phyloP scores from a whole-genome alignment of 2,329 filamentous ascomycete species.

The Cryphonectria radicalis region DNA sequence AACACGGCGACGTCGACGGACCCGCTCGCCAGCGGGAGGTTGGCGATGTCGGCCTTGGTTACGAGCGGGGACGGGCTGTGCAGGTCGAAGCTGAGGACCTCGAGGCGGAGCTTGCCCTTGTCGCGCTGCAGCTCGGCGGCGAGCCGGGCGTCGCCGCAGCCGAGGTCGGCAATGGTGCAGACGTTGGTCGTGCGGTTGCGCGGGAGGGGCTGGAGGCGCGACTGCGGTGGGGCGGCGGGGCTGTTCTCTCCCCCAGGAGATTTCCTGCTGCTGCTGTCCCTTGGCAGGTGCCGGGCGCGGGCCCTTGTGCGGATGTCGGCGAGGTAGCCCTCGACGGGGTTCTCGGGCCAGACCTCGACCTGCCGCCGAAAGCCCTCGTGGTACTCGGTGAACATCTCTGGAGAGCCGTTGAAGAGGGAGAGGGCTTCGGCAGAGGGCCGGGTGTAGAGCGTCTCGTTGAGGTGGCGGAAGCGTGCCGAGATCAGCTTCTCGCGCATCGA shows the following conservation, averaged over 20 bases:
- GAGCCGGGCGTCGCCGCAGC: constrained; percentile 89
- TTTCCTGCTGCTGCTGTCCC: constrained; percentile 27
- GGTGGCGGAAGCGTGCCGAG: constrained; percentile 92
- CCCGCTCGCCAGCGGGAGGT: constrained; percentile 75
- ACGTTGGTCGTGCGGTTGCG: constrained; percentile 64
- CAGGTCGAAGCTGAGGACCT: constrained; percentile 84
- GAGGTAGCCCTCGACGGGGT: constrained; percentile 90
- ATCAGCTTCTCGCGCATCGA: constrained; percentile 95
- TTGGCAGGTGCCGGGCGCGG: constrained; percentile 45
- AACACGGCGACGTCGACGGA: constrained; percentile 88
- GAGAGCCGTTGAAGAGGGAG: constrained; percentile 78
- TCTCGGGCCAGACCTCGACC: constrained; percentile 94
- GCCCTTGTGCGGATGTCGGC: constrained; percentile 70
- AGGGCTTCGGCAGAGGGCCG: constrained; percentile 85
- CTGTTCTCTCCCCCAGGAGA: constrained; percentile 25
- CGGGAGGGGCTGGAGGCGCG: constrained; percentile 60
- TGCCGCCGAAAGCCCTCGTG: constrained; percentile 96
- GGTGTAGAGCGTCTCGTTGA: constrained; percentile 97
- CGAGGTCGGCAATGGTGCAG: constrained; percentile 86
- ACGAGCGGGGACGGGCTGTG: constrained; percentile 77
- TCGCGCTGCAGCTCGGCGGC: constrained; percentile 69
- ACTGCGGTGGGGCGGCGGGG: constrained; percentile 34
- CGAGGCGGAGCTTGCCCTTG: constrained; percentile 69
- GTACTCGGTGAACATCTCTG: constrained; percentile 95
- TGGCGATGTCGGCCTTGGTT: constrained; percentile 86